Conservation (phyloP, 257 asterid genomes). For the Solanum rostratum region DNA sequence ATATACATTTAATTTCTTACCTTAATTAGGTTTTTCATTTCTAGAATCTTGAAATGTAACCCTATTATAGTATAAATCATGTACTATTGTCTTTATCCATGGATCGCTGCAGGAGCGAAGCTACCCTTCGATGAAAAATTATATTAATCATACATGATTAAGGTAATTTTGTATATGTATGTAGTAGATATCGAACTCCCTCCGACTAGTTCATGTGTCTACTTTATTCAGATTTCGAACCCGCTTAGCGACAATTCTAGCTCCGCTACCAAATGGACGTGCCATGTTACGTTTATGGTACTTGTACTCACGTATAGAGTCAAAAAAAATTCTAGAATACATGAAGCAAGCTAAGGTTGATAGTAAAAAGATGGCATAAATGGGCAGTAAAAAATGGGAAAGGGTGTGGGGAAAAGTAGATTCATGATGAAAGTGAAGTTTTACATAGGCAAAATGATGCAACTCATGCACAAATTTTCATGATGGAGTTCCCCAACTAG, state of each 20-base stretch:
- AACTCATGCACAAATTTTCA: background rate
- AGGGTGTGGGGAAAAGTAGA: background rate
- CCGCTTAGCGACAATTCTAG: no score
- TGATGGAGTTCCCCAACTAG: background rate
- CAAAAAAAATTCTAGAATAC: background rate
- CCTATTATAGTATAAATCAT: background rate
- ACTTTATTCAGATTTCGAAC: no score
- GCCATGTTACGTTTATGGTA: background rate
- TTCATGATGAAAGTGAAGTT: background rate
- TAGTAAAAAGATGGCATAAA: background rate
- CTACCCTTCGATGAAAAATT: no score
- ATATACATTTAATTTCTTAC: background rate
- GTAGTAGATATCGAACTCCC: no score
- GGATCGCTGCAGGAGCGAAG: no score
- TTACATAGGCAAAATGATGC: background rate
- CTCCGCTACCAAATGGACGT: background rate
- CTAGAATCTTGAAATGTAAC: background rate
- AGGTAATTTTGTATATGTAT: no score
- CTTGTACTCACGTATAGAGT: background rate
- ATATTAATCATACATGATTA: no score
- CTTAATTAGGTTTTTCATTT: background rate
- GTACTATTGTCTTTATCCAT: no score
- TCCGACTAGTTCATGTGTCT: no score
- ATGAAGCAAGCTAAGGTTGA: background rate
- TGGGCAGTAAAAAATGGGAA: background rate